These are phyloP conservation scores for Dichomitus squalens DNA, from an alignment of 1,284 basidiomycete species.

Conservation along the genomic window DNA sequence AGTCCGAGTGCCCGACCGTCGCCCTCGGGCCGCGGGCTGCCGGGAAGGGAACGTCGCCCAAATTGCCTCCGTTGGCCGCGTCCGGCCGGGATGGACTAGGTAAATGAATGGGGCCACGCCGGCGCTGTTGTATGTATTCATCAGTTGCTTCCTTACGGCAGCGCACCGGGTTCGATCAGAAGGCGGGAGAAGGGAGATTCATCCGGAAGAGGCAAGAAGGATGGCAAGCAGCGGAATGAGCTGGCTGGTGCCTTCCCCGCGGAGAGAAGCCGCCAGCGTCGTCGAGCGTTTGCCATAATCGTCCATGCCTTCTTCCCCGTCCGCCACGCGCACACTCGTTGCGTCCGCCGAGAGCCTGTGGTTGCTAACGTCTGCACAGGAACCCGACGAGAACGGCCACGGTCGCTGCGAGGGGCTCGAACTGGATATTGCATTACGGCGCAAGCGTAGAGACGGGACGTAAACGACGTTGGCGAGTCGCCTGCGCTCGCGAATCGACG, in stretches of 20 bases:
- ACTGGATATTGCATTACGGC: neutral
- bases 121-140: too few species aligned
- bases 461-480: neutral
- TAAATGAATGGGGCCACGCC: neutral
- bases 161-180: slow-evolving; percentile 20
- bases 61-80: neutral
- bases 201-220: slow-evolving; percentile 12
- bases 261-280: neutral
- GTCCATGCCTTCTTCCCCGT: slow-evolving; percentile 19
- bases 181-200: neutral
- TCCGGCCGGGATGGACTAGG: too few species aligned
- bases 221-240: slow-evolving; percentile 4
- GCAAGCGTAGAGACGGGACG: neutral
- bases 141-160: too few species aligned
- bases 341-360: neutral
- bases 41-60: too few species aligned
- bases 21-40: too few species aligned
- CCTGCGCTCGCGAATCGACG: neutral
- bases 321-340: neutral
- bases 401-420: neutral
- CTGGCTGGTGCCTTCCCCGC: slow-evolving; percentile 11
- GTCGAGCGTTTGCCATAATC: slow-evolving; percentile 10
- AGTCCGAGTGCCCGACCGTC: neutral
- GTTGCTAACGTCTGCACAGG: too few species aligned
- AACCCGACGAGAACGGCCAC: neutral